phyloP scores from a whole-genome alignment of 148 eudicot genomes.

The Salicornia ramosissima region DNA sequence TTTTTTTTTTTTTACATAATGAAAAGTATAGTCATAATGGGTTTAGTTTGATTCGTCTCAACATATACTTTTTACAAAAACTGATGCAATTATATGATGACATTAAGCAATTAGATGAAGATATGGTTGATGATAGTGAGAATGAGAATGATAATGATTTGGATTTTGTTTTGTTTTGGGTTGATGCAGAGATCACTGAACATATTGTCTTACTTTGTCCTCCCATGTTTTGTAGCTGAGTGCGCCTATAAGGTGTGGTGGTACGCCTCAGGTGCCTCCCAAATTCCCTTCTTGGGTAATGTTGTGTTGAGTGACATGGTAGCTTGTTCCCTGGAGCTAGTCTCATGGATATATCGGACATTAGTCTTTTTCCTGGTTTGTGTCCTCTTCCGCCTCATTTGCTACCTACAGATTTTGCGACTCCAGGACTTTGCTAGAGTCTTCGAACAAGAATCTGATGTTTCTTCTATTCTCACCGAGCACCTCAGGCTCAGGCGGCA shows the following conservation, averaged over 20 bases:
- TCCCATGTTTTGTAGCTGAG: slow-evolving; percentile 74
- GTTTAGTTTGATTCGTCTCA: too few relatives aligned
- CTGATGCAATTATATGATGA: neutral
- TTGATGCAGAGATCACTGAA: slow-evolving; percentile 70
- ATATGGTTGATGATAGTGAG: neutral
- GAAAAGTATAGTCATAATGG: too few relatives aligned
- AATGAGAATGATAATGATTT: neutral
- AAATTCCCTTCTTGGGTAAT: slow-evolving; percentile 76
- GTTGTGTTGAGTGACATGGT: slow-evolving; percentile 48
- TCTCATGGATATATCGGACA: slow-evolving; percentile 84
- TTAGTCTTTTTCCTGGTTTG: slow-evolving; percentile 83
- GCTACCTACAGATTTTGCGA: slow-evolving; percentile 84
- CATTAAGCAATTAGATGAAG: neutral
- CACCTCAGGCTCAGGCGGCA: slow-evolving; percentile 82
- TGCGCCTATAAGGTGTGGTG: slow-evolving; percentile 88
- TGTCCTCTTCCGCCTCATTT: slow-evolving; percentile 81
- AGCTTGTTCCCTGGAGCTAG: slow-evolving; percentile 64
- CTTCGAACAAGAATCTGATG: slow-evolving; percentile 70
- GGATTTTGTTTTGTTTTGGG: slow-evolving; percentile 17
- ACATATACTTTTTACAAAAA: too few relatives aligned
- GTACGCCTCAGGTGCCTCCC: slow-evolving; percentile 72
- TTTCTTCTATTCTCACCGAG: slow-evolving; percentile 54
- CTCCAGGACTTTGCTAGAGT: slow-evolving; percentile 71
- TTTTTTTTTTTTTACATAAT: too few relatives aligned
- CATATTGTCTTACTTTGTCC: slow-evolving; percentile 56